A percentile compares a stretch with the other conserved stretches of the same genome.
Conservation (phyloP, 2,329 filamentous ascomycete genomes). For the Penicillium sp. region DNA sequence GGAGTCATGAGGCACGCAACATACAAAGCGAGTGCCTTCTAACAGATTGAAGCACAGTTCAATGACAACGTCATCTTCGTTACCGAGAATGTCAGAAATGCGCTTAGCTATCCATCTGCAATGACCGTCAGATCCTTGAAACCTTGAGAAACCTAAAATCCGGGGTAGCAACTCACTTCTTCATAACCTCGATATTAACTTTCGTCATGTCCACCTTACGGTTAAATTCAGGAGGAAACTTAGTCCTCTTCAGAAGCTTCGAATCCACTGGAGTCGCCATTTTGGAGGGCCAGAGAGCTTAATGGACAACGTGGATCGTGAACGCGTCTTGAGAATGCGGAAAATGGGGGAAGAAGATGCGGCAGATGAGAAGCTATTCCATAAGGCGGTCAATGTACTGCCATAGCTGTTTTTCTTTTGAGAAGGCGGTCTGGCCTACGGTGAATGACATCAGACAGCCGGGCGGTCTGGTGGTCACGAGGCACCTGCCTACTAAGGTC, state of each 20-base stretch:
- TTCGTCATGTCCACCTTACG: constrained; percentile 96
- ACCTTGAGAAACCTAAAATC: constrained; percentile 3
- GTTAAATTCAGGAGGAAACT: constrained; percentile 88
- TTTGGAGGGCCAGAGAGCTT: constrained; percentile 14
- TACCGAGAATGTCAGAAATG: constrained; percentile 81
- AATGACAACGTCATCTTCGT: constrained; percentile 91
- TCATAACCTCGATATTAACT: constrained; percentile 96
- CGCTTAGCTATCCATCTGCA: constrained; percentile 85
- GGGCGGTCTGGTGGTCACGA: neutral
- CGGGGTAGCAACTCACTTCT: constrained; percentile 61
- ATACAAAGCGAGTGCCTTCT: constrained; percentile 70
- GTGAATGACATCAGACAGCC: neutral
- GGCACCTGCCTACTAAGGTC: no score
- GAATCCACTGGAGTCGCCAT: constrained; percentile 85
- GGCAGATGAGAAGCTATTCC: constrained; percentile 1
- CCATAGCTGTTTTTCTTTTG: neutral
- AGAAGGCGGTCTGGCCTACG: neutral
- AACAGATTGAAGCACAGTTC: constrained; percentile 68
- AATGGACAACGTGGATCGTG: neutral
- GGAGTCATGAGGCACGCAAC: constrained; percentile 26
- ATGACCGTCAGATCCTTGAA: constrained; percentile 8
- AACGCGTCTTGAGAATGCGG: neutral
- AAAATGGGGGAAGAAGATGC: neutral
- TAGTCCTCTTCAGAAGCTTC: constrained; percentile 83
- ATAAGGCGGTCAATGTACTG: neutral